These are phyloP conservation scores for Candolleomyces aberdarensis DNA, from an alignment of 768 basidiomycete genomes.

Conservation along the genomic window DNA sequence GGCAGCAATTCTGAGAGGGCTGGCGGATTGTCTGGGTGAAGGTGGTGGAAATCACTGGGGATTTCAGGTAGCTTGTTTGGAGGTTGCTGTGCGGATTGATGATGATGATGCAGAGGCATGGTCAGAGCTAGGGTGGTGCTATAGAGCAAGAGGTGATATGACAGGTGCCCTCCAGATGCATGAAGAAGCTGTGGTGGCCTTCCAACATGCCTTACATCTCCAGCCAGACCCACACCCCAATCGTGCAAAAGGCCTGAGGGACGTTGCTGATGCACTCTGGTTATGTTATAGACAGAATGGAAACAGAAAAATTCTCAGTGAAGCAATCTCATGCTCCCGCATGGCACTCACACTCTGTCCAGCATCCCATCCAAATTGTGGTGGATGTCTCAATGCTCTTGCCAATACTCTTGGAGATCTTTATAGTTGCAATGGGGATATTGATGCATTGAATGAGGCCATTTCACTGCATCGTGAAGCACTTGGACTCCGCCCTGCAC, in stretches of 20 bases:
- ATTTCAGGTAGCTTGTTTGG: background rate
- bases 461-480: slow-evolving; percentile 9
- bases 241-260: background rate
- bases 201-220: background rate
- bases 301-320: background rate
- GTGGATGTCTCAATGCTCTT: no score
- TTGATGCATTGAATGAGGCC: slow-evolving; percentile 6
- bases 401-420: background rate
- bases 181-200: background rate
- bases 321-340: background rate
- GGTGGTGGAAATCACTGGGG: background rate
- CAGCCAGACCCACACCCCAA: no score
- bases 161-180: no score
- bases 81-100: background rate
- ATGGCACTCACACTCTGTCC: background rate
- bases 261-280: background rate
- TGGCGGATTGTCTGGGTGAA: background rate
- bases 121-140: background rate
- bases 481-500: slow-evolving; percentile 5
- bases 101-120: background rate
- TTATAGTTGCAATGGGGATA: background rate
- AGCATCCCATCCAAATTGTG: background rate
- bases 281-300: no score
- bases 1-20: background rate
- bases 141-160: no score